phyloP scores from a whole-genome alignment of 805 yeast species.

The Candida pini region DNA sequence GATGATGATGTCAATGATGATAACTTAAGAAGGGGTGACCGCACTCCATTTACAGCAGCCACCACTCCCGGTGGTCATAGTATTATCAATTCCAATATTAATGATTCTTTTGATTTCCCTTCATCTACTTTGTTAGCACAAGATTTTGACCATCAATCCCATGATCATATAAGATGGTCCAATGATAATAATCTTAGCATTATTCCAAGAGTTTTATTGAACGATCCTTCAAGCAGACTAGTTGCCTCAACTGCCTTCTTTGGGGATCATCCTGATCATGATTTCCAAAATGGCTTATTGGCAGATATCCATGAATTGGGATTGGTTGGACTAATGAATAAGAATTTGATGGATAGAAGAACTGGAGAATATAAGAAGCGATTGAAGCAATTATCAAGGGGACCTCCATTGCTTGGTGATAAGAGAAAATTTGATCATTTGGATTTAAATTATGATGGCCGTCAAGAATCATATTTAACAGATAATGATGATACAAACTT shows the following conservation, averaged over 20 bases:
- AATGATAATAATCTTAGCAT: slow-evolving; percentile 18
- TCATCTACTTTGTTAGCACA: not conserved
- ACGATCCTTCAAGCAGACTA: slow-evolving; percentile 7
- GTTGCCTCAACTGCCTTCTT: slow-evolving; percentile 21
- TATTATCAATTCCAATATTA: too few relatives aligned
- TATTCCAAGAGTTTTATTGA: slow-evolving; percentile 19
- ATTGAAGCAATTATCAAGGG: too few relatives aligned
- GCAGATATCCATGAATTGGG: slow-evolving; percentile 19
- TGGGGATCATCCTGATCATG: slow-evolving; percentile 22
- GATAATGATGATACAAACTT: not conserved
- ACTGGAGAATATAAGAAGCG: slow-evolving; percentile 2
- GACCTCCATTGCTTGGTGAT: slow-evolving; percentile 1
- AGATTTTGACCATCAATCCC: slow-evolving; percentile 3
- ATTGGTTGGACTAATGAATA: slow-evolving; percentile 22
- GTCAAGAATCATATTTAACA: too few relatives aligned
- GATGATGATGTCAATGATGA: not conserved
- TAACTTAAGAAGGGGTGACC: not conserved
- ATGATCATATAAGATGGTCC: slow-evolving; percentile 24
- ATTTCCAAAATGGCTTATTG: slow-evolving; percentile 11
- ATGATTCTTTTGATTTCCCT: not conserved
- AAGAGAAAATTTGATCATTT: slow-evolving; percentile 17
- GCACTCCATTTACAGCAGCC: too few relatives aligned
- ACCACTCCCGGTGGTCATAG: too few relatives aligned
- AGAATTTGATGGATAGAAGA: slow-evolving; percentile 17
- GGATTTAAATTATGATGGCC: not conserved